Conservation (phyloP, 2,329 filamentous ascomycete genomes). For the Colletotrichum siamense region DNA sequence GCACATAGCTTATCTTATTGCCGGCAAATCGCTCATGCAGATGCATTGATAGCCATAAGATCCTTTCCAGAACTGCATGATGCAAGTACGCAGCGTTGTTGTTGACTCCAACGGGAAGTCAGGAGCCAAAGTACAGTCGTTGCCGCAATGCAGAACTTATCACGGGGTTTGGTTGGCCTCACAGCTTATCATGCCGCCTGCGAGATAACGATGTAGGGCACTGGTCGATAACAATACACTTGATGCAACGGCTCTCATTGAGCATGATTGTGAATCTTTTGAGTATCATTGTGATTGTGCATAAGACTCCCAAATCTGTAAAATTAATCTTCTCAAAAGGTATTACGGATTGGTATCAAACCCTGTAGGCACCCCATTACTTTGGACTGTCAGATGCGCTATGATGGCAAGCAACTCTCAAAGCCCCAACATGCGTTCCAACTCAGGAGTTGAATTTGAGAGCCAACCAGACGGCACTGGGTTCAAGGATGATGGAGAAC, state of each 20-base stretch:
- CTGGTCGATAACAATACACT: not conserved
- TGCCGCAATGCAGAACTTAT: not conserved
- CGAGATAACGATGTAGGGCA: not conserved
- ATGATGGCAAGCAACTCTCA: not conserved
- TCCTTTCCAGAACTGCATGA: not conserved
- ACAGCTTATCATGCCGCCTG: not conserved
- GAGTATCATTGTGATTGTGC: not conserved
- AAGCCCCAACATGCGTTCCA: not conserved
- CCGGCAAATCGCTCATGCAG: not conserved
- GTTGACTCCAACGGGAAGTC: not conserved
- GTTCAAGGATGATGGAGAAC: not conserved
- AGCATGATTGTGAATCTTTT: not conserved
- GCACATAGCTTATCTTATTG: not conserved
- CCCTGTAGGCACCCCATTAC: not conserved
- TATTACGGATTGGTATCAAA: not conserved
- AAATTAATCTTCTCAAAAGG: not conserved
- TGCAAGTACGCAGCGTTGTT: not conserved
- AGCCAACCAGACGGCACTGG: not conserved
- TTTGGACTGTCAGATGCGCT: not conserved
- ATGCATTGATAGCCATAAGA: not conserved
- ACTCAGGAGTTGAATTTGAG: not conserved
- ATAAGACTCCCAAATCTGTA: not conserved
- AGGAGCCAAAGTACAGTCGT: not conserved
- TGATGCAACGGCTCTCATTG: not conserved
- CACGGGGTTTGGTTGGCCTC: not conserved